Conservation (phyloP, 371 early-diverging fungal genomes). For the Pancytospora philotis region DNA sequence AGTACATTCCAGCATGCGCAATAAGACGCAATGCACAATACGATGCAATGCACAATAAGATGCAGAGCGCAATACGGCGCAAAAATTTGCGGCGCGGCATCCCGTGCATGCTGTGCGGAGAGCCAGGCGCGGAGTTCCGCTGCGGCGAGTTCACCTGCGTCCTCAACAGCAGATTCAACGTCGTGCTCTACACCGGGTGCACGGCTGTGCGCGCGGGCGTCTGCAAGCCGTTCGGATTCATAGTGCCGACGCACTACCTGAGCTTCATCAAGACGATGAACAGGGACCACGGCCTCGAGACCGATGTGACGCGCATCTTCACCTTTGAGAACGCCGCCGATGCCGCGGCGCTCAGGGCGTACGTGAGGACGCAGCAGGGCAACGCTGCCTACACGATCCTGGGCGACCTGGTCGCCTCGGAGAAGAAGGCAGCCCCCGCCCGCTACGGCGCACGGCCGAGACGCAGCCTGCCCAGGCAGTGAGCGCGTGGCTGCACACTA, state of each 20-base stretch:
- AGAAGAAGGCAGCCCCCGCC: too few species aligned
- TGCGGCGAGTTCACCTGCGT: not conserved
- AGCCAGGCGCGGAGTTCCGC: not conserved
- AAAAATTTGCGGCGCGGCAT: too few species aligned
- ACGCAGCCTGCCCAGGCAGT: too few species aligned
- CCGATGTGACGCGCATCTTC: constrained; percentile 6
- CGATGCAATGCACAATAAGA: too few species aligned
- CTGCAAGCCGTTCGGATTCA: constrained; percentile 29
- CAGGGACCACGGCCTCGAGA: not conserved
- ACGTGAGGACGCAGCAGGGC: not conserved
- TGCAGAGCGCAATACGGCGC: too few species aligned
- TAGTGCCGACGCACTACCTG: constrained; percentile 44
- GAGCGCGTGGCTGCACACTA: too few species aligned
- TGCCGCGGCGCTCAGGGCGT: not conserved
- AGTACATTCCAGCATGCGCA: too few species aligned
- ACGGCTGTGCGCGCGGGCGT: constrained; percentile 12
- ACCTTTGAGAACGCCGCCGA: not conserved
- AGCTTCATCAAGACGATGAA: constrained; percentile 28
- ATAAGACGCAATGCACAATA: too few species aligned
- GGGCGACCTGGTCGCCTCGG: not conserved
- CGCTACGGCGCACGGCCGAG: too few species aligned
- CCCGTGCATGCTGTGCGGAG: constrained; percentile 1
- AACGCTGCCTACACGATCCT: not conserved
- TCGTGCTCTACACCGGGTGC: constrained; percentile 33
- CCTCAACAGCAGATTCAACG: constrained; percentile 15